Evolutionary conservation across 106 monocot genomes (phyloP).

Genomic region (Dioscorea zingiberensis): DNA sequence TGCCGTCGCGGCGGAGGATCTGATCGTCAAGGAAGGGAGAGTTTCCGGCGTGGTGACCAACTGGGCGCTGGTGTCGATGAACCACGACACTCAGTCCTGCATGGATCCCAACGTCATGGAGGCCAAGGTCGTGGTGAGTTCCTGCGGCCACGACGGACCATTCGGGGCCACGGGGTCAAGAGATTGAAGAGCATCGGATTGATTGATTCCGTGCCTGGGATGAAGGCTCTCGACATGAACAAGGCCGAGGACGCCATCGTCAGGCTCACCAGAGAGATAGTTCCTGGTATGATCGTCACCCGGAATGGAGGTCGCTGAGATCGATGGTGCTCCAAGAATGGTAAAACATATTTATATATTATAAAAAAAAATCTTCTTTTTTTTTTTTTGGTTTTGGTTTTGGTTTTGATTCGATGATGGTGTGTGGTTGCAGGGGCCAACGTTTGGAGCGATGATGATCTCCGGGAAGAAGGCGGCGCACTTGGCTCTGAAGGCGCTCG

Average conservation of each 20-base stretch:
- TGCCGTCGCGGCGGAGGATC: slow-evolving; percentile 89
- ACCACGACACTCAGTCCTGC: slow-evolving; percentile 95
- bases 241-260: slow-evolving; percentile 90
- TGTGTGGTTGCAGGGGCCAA: slow-evolving; percentile 52
- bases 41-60: slow-evolving; percentile 91
- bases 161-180: slow-evolving; percentile 93
- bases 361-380: too few species aligned
- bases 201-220: slow-evolving; percentile 79
- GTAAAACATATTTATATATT: too few species aligned
- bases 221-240: slow-evolving; percentile 98
- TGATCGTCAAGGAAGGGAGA: slow-evolving; percentile 78
- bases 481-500: slow-evolving; percentile 52
- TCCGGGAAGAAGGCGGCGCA: slow-evolving; percentile 94
- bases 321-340: slow-evolving; percentile 89
- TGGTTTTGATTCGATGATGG: not conserved
- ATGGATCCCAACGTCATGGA: not conserved
- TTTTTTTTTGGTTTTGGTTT: not conserved
- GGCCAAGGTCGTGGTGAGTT: slow-evolving; percentile 51
- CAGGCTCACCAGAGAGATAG: slow-evolving; percentile 76
- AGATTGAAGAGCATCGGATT: slow-evolving; percentile 77
- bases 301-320: slow-evolving; percentile 99
- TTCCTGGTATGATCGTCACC: slow-evolving; percentile 96
- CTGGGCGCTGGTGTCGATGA: slow-evolving; percentile 95
- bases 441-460: slow-evolving; percentile 96
- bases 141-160: slow-evolving; percentile 91